phyloP scores from a whole-genome alignment of 495 filamentous ascomycete species.

The Aspergillus sclerotiicarbonarius region DNA sequence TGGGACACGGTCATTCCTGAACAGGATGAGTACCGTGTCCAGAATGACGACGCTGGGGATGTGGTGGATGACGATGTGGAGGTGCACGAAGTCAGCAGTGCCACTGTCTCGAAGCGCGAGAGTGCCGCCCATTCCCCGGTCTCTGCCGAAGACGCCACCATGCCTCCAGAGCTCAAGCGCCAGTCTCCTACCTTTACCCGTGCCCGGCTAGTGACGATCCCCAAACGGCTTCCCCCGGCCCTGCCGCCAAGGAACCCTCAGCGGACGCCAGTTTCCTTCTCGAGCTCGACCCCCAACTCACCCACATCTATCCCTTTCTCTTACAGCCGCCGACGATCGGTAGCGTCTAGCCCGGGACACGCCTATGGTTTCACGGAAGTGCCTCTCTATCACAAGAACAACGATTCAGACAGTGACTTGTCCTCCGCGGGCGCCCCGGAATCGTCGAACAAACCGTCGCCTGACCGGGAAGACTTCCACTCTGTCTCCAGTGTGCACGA shows the following conservation, averaged over 20 bases:
- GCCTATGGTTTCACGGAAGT: conserved; percentile 20
- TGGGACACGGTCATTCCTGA: conserved; percentile 40
- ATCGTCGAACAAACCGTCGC: conserved; percentile 18
- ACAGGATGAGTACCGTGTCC: conserved; percentile 27
- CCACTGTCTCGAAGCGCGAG: conserved; percentile 46
- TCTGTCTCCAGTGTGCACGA: conserved; percentile 35
- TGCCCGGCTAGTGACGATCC: conserved; percentile 68
- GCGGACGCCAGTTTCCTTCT: conserved; percentile 28
- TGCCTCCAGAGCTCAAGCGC: conserved; percentile 44
- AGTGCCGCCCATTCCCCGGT: conserved; percentile 48
- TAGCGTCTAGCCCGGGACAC: conserved; percentile 25
- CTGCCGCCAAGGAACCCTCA: conserved; percentile 61
- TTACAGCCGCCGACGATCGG: conserved; percentile 16
- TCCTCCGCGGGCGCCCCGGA: conserved; percentile 23
- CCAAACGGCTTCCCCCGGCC: conserved; percentile 64
- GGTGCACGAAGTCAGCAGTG: conserved; percentile 44
- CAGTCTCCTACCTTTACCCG: conserved; percentile 53
- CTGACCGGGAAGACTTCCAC: conserved; percentile 45
- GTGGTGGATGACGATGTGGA: conserved; percentile 31
- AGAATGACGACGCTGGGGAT: conserved; percentile 24
- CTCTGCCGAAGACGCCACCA: conserved; percentile 37
- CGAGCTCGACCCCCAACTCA: conserved; percentile 21
- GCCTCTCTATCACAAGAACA: conserved; percentile 22
- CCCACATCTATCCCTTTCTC: conserved; percentile 16
- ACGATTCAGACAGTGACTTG: conserved; percentile 19